These are phyloP conservation scores for Aspergillus sp. DNA, from an alignment of 2,329 filamentous ascomycete species.

Conservation along the genomic window DNA sequence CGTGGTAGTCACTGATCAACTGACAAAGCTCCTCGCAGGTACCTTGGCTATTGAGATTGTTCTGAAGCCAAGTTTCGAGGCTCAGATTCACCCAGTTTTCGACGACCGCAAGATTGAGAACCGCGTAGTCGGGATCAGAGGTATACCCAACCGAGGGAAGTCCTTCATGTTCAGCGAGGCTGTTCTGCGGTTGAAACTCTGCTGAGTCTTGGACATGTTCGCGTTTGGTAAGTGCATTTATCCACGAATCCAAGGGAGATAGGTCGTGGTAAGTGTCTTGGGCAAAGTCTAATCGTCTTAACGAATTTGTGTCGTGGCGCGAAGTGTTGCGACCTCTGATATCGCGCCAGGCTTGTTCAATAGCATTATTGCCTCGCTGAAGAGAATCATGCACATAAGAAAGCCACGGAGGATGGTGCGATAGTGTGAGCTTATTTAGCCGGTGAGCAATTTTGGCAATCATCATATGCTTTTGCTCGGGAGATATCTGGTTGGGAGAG, in stretches of 20 bases:
- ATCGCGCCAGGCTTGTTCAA: background rate
- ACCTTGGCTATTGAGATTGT: conserved; percentile 18
- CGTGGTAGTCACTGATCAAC: conserved; percentile 38
- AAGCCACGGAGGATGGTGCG: conserved; percentile 10
- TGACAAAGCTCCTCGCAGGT: conserved; percentile 29
- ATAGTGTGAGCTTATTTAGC: conserved; percentile 39
- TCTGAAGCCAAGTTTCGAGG: conserved; percentile 42
- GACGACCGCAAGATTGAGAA: conserved; percentile 39
- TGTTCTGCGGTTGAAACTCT: background rate
- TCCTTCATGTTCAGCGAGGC: background rate
- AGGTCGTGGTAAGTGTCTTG: conserved; percentile 9
- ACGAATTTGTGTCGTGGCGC: background rate
- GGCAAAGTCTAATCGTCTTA: conserved; percentile 9
- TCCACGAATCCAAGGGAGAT: conserved; percentile 12
- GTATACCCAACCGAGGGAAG: background rate
- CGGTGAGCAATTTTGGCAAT: conserved; percentile 47
- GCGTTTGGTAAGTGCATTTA: background rate
- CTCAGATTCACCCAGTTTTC: conserved; percentile 51
- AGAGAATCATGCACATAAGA: conserved; percentile 11
- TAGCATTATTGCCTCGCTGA: background rate
- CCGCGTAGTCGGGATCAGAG: conserved; percentile 11
- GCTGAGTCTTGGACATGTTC: background rate
- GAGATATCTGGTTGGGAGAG: conserved; percentile 21
- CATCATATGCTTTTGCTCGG: conserved; percentile 38
- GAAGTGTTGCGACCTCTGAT: background rate